Evolutionary conservation across 345 rosid genomes (phyloP), one percentile per base, ranked within the genome.

Genomic region (Aquilaria sinensis): DNA sequence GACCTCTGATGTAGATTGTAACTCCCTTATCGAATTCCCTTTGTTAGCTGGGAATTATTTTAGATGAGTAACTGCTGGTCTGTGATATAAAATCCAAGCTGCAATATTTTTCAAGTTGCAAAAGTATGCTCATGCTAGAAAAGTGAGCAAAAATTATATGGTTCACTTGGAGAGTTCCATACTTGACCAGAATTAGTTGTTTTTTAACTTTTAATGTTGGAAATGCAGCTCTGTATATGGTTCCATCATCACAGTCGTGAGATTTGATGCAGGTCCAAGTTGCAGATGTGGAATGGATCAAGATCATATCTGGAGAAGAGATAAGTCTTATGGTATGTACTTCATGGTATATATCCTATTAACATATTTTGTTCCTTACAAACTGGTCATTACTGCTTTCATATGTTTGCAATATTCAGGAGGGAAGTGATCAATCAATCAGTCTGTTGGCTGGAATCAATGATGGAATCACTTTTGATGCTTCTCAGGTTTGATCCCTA

Each of bases 271-370:
- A 93, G 98, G 88, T 84, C 71, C 88, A 78, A 77, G 97, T 93
- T 69, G 91, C 90, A 53, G 97, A 89, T 72, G 69, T 93, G 47
- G 97, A 87, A 74, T 93, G 98, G 98, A 84, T 93, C 70, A 90
- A 85, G 75, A 85, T 93, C 67, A 72, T 74, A 16, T 80, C 94
- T 32, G 80, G 81, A 71, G 87, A 89, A 63, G 86, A 79, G 74
- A 87, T 93, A 75, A 87, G 85, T 77, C 82, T 93, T 68, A 83
- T 87, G 96, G 98, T 93, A 68, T 52, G 82, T 65, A 71, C 71
- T 72, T 47, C 57, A 47, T 57, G 48, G 57, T 13, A 6, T 13
- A 6, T 46, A 47, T 9, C 67, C 46, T 64, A 54, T 51, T 56
- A 31, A 59, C 53, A 13, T 31, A 47, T 56, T 47, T 3, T 58